Percentiles rank a stretch among this genome's conserved stretches.
Evolutionary conservation across 495 filamentous ascomycete species (phyloP).

Genomic region (Aspergillus nidulans): DNA sequence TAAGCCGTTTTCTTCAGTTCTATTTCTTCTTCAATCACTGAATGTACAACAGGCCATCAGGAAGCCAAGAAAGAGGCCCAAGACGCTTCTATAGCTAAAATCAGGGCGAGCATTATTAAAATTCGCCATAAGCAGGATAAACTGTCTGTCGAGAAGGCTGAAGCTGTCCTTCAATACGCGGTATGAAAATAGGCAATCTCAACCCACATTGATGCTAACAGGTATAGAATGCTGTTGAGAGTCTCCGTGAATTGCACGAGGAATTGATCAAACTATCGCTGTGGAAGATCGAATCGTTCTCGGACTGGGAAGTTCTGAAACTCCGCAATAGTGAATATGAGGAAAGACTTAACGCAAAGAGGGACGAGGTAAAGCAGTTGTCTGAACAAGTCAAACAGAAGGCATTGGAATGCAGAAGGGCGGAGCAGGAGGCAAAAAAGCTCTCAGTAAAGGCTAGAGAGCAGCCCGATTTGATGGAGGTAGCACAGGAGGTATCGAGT

Average conservation of each 20-base stretch:
- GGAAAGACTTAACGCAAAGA: conserved; percentile 46
- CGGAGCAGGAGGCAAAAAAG: conserved; percentile 34
- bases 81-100: conserved; percentile 37
- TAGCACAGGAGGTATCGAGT: conserved; percentile 30
- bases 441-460: conserved; percentile 9
- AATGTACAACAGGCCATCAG: conserved; percentile 43
- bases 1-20: conserved; percentile 27
- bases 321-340: conserved; percentile 57
- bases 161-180: conserved; percentile 59
- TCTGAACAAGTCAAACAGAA: conserved; percentile 25
- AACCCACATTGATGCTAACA: conserved; percentile 4
- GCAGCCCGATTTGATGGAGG: conserved; percentile 26
- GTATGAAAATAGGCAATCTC: conserved; percentile 33
- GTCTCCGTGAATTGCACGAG: conserved; percentile 55
- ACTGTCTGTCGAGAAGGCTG: conserved; percentile 57
- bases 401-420: conserved; percentile 27
- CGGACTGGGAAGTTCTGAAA: conserved; percentile 64
- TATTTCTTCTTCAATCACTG: conserved; percentile 1
- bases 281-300: conserved; percentile 69
- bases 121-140: conserved; percentile 51
- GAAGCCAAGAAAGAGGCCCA: conserved; percentile 45
- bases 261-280: conserved; percentile 64
- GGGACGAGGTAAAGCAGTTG: conserved; percentile 34
- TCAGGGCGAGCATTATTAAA: conserved; percentile 35
- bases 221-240: conserved; percentile 51